Evolutionary conservation across 2,329 filamentous ascomycete genomes (phyloP).

Genomic region (Pseudopithomyces maydicus): DNA sequence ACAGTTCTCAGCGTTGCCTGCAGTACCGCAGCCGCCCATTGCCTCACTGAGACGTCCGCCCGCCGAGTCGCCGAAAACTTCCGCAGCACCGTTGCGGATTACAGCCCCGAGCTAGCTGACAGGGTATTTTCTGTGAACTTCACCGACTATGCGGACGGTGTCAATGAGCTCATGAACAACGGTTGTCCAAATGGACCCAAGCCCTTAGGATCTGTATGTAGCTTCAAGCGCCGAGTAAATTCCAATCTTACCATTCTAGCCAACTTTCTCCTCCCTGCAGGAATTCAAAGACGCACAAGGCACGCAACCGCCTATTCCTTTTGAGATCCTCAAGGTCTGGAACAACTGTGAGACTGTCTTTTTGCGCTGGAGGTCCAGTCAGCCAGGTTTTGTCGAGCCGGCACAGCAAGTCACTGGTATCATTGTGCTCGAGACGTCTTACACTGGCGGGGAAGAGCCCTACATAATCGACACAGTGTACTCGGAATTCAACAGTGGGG

Average conservation of each 20-base stretch:
- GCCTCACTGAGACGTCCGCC: background rate
- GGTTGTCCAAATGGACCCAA: background rate
- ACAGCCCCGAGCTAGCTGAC: background rate
- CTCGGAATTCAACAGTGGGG: conserved; percentile 1
- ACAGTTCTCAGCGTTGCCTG: background rate
- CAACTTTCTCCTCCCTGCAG: background rate
- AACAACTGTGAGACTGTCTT: background rate
- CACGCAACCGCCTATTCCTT: background rate
- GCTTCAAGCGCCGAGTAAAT: too few species aligned
- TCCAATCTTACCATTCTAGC: too few species aligned
- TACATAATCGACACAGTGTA: background rate
- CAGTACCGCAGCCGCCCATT: background rate
- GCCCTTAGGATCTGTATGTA: background rate
- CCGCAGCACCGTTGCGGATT: background rate
- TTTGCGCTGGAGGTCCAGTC: background rate
- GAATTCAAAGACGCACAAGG: background rate
- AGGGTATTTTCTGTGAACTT: background rate
- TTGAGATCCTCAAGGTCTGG: background rate
- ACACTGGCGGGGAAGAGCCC: background rate
- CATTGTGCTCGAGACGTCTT: background rate
- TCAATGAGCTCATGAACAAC: background rate
- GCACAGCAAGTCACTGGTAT: background rate
- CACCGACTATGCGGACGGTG: background rate
- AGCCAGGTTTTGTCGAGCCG: background rate
- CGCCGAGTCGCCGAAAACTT: background rate